Conservation (phyloP, 441 rosid genomes). For the Erodium chrysanthum region DNA sequence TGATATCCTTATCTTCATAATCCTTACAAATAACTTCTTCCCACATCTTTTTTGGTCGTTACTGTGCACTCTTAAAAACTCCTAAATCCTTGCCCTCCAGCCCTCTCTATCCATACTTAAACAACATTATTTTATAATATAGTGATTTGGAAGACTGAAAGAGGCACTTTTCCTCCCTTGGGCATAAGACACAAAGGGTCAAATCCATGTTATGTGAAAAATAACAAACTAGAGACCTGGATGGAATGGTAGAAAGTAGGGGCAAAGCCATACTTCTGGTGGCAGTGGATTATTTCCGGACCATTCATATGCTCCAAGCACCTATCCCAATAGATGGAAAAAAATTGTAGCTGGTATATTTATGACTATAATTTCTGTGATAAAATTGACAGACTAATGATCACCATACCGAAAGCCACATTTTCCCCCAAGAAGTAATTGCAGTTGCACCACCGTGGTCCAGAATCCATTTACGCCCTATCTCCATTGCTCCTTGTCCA, state of each 20-base stretch:
- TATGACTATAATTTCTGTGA: too few species aligned
- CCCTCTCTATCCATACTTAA: too few species aligned
- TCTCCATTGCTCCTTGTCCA: conserved; percentile 57
- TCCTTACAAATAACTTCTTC: too few species aligned
- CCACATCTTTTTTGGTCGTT: too few species aligned
- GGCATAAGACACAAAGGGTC: too few species aligned
- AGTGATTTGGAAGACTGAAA: too few species aligned
- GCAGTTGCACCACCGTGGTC: conserved; percentile 69
- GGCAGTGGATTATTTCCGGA: conserved; percentile 82
- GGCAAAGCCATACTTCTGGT: conserved; percentile 89
- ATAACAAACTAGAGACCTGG: conserved; percentile 40
- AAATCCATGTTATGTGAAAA: too few species aligned
- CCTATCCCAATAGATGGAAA: conserved; percentile 30
- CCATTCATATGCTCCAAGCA: conserved; percentile 88
- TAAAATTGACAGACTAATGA: too few species aligned
- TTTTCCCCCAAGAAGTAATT: conserved; percentile 84
- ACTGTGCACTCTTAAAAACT: too few species aligned
- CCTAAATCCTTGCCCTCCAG: too few species aligned
- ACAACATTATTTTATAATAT: too few species aligned
- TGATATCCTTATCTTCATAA: too few species aligned
- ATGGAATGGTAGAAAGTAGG: conserved; percentile 61
- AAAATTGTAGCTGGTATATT: background rate
- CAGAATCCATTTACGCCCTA: conserved; percentile 71
- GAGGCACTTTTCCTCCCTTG: background rate
- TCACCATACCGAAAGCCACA: conserved; percentile 71